Evolutionary conservation across 805 yeast genomes (phyloP).

Genomic region (Candida fluviatilis): DNA sequence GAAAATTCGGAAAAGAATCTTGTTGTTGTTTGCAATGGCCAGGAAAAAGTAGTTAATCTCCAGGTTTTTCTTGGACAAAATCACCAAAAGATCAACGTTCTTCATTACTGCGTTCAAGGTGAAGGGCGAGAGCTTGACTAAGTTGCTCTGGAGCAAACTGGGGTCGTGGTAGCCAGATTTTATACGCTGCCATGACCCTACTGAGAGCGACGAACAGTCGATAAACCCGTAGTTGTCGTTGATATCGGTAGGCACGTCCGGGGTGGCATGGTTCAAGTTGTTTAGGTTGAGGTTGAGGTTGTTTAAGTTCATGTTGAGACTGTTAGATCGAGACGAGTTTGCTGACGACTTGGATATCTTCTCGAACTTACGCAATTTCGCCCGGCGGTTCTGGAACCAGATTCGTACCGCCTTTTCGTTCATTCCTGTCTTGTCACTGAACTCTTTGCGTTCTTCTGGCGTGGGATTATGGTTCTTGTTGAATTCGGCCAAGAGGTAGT

Average conservation of each 20-base stretch:
- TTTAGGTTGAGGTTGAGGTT: conserved; percentile 4
- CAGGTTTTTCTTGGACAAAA: conserved; percentile 63
- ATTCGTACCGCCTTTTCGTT: conserved; percentile 85
- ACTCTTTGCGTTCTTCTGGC: conserved; percentile 62
- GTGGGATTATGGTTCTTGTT: conserved; percentile 71
- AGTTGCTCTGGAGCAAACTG: conserved; percentile 40
- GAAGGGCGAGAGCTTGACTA: conserved; percentile 62
- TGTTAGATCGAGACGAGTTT: conserved; percentile 21
- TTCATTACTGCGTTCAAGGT: conserved; percentile 61
- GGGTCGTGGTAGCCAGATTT: conserved; percentile 54
- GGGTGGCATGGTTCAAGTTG: neutral
- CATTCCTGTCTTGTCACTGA: conserved; percentile 72
- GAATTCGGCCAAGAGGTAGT: conserved; percentile 64
- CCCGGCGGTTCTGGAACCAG: conserved; percentile 90
- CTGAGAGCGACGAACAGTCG: conserved; percentile 64
- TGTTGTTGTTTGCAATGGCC: conserved; percentile 63
- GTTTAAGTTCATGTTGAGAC: conserved; percentile 4
- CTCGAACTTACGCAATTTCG: conserved; percentile 67
- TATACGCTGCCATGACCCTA: conserved; percentile 79
- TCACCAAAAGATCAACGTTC: conserved; percentile 66
- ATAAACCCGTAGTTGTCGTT: conserved; percentile 67
- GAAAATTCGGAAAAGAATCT: conserved; percentile 68
- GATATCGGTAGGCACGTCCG: conserved; percentile 41
- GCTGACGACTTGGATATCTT: conserved; percentile 31
- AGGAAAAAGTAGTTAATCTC: conserved; percentile 78